These are phyloP conservation scores for Trichosporon coremiiforme DNA, from an alignment of 1,284 basidiomycete genomes.

Conservation along the genomic window DNA sequence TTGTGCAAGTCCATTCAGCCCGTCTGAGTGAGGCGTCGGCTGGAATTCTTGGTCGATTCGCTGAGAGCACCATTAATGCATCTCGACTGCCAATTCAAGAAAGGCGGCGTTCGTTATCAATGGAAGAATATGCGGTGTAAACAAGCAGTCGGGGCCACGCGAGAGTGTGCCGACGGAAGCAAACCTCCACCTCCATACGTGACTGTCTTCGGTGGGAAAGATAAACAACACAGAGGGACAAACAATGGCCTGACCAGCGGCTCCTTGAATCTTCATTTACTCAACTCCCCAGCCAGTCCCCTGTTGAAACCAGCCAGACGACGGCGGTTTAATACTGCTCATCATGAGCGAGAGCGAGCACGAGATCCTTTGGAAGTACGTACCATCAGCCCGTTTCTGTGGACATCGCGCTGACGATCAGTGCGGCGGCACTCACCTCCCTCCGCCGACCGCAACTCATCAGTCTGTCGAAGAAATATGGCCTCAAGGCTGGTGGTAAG, in stretches of 20 bases:
- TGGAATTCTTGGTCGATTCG: neutral
- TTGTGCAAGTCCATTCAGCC: neutral
- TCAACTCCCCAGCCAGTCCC: neutral
- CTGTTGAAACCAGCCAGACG: constrained; percentile 10
- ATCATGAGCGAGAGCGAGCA: constrained; percentile 30
- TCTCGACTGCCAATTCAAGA: neutral
- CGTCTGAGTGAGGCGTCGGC: neutral
- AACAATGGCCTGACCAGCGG: neutral
- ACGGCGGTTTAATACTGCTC: constrained; percentile 4
- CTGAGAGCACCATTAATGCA: neutral
- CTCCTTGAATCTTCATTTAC: constrained; percentile 14
- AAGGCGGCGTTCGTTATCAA: neutral
- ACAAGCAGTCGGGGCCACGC: neutral
- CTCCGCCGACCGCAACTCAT: constrained; percentile 54
- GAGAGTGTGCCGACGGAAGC: neutral
- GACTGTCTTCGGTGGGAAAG: constrained; percentile 16
- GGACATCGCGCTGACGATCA: constrained; percentile 24
- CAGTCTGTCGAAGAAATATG: constrained; percentile 53
- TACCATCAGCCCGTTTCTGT: neutral
- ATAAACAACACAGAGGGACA: constrained; percentile 1
- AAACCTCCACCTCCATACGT: constrained; percentile 4
- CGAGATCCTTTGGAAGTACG: constrained; percentile 32
- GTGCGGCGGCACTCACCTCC: constrained; percentile 48
- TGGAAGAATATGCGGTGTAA: neutral
- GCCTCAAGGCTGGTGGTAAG: constrained; percentile 53